Conservation (phyloP, 202 grass and related monocot genomes). For the Carex arenaria region DNA sequence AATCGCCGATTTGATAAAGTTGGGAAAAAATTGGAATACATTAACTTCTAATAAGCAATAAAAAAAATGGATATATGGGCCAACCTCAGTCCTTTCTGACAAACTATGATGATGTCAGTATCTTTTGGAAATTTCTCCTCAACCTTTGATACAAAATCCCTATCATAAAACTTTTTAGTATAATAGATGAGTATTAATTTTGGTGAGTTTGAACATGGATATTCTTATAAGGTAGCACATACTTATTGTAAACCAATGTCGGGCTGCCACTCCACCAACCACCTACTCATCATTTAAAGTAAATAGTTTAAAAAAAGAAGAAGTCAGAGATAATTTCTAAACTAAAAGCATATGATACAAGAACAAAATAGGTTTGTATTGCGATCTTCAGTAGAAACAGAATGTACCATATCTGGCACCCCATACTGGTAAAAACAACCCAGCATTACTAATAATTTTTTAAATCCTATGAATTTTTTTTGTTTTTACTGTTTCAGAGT, state of each 20-base stretch:
- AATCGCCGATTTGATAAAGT: not conserved
- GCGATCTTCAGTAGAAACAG: not conserved
- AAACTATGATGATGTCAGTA: conserved; percentile 69
- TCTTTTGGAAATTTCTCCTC: conserved; percentile 90
- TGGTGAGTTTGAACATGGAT: not conserved
- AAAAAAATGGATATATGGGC: not conserved
- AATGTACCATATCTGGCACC: not conserved
- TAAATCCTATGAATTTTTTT: not conserved
- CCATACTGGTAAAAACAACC: not conserved
- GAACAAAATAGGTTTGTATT: not conserved
- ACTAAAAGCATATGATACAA: not conserved
- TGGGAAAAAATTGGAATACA: not conserved
- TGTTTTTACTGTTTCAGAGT: not conserved
- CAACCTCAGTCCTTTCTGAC: conserved; percentile 94
- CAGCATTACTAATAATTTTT: not conserved
- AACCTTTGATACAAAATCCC: conserved; percentile 66
- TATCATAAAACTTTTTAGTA: conserved; percentile 33
- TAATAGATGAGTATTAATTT: conserved; percentile 3
- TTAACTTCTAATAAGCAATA: not conserved
- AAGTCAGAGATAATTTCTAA: not conserved
- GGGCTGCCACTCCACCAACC: conserved; percentile 99
- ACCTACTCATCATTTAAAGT: conserved; percentile 43
- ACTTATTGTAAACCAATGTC: conserved; percentile 73
- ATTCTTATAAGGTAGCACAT: conserved; percentile 26
- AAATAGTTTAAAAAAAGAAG: not conserved